Conservation (phyloP, 768 basidiomycete species). For the Serpula lacrymans region DNA sequence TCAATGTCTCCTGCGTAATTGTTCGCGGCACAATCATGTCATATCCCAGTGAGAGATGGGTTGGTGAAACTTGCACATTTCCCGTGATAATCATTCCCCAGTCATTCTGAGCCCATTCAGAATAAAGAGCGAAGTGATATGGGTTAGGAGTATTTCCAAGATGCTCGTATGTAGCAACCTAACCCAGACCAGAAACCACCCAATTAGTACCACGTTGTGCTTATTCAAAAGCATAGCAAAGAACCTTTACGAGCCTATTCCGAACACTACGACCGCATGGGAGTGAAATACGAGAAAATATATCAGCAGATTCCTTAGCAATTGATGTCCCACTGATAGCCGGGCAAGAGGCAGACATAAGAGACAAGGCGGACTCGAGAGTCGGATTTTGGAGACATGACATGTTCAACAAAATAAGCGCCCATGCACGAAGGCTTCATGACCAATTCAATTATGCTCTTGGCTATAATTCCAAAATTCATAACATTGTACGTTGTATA, state of each 20-base stretch:
- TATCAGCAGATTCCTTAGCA: too few relatives aligned
- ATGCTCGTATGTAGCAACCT: conserved; percentile 94
- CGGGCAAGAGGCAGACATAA: too few relatives aligned
- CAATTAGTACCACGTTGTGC: neutral
- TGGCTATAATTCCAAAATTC: too few relatives aligned
- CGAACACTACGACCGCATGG: conserved; percentile 33
- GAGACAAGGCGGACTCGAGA: too few relatives aligned
- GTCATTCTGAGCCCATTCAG: conserved; percentile 65
- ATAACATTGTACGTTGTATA: too few relatives aligned
- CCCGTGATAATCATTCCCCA: conserved; percentile 94
- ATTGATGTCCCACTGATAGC: too few relatives aligned
- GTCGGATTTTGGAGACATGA: too few relatives aligned
- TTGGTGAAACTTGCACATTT: conserved; percentile 65
- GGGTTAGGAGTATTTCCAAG: conserved; percentile 65
- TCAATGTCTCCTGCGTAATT: conserved; percentile 40
- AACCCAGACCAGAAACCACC: neutral
- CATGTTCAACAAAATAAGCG: too few relatives aligned
- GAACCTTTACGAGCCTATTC: conserved; percentile 57
- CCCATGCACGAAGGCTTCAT: too few relatives aligned
- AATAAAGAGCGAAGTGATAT: conserved; percentile 62
- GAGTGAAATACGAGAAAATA: conserved; percentile 25
- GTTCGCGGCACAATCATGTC: conserved; percentile 59
- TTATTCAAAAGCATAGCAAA: conserved; percentile 1
- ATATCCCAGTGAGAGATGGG: conserved; percentile 68
- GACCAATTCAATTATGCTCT: too few relatives aligned